A percentile compares a stretch with the other conserved stretches of the same genome.
Conservation (phyloP, 2,329 filamentous ascomycete genomes). For the Triangularia verruculosa region DNA sequence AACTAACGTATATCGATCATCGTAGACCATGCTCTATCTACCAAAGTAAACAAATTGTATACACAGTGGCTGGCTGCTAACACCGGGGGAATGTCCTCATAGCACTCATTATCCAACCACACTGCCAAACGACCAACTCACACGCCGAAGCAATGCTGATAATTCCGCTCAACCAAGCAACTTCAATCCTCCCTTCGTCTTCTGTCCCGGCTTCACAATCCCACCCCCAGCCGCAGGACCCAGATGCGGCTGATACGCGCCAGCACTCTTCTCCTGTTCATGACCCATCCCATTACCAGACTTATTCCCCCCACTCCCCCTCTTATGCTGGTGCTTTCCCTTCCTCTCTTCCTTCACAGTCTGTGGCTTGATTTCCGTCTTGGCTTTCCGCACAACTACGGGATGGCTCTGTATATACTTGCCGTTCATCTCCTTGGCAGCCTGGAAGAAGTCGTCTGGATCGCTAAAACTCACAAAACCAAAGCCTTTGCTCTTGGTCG, state of each 20-base stretch:
- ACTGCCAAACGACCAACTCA: background rate
- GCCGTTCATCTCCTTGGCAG: conserved; percentile 96
- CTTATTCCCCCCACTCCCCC: conserved; percentile 33
- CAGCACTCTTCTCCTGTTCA: conserved; percentile 26
- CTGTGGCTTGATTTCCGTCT: conserved; percentile 82
- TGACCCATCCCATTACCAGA: conserved; percentile 31
- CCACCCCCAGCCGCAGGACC: conserved; percentile 51
- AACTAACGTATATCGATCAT: background rate
- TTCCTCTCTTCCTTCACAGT: conserved; percentile 62
- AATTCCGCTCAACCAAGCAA: conserved; percentile 52
- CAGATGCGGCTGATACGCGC: conserved; percentile 48
- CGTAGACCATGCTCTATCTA: background rate
- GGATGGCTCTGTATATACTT: conserved; percentile 99
- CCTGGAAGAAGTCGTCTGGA: conserved; percentile 93
- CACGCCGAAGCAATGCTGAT: background rate
- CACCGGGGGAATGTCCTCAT: background rate
- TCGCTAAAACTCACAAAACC: conserved; percentile 96
- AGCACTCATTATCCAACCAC: background rate
- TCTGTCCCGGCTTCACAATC: conserved; percentile 60
- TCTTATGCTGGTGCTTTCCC: conserved; percentile 46
- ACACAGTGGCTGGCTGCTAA: background rate
- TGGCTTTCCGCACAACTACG: conserved; percentile 80
- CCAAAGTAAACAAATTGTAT: background rate
- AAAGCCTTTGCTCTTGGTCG: conserved; percentile 92
- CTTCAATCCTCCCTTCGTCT: conserved; percentile 64